These are phyloP conservation scores for Aspergillus sp. DNA, from an alignment of 2,329 filamentous ascomycete genomes.

Conservation along the genomic window DNA sequence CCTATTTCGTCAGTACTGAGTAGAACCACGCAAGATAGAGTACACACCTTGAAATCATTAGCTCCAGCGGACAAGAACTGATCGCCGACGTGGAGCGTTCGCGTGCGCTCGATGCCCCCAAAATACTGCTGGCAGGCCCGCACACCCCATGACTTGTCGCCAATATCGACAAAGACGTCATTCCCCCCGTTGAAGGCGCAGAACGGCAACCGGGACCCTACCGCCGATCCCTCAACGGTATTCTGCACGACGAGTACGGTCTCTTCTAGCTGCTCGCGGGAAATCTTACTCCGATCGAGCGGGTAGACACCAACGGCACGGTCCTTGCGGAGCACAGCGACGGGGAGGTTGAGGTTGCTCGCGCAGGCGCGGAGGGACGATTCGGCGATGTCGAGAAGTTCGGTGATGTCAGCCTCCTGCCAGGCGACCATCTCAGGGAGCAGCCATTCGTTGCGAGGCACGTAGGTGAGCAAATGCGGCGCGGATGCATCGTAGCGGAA, in stretches of 20 bases:
- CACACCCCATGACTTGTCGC: conserved; percentile 96
- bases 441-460: conserved; percentile 57
- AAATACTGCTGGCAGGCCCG: conserved; percentile 90
- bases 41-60: conserved; percentile 84
- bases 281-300: conserved; percentile 63
- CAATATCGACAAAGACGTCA: conserved; percentile 97
- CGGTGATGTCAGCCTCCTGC: conserved; percentile 65
- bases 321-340: conserved; percentile 80
- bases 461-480: conserved; percentile 65
- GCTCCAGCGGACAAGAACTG: conserved; percentile 93
- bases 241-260: conserved; percentile 93
- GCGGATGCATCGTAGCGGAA: conserved; percentile 71
- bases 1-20: conserved; percentile 39
- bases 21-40: not conserved
- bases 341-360: conserved; percentile 73
- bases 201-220: conserved; percentile 72
- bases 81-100: conserved; percentile 89
- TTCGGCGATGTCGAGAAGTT: conserved; percentile 87
- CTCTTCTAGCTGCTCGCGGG: conserved; percentile 88
- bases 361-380: conserved; percentile 78
- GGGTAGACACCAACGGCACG: conserved; percentile 78
- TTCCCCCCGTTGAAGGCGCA: conserved; percentile 82
- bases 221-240: conserved; percentile 76
- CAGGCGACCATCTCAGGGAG: conserved; percentile 54
- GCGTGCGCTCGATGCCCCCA: conserved; percentile 68